A percentile compares a stretch with the other conserved stretches of the same genome.
phyloP scores from a whole-genome alignment of 495 filamentous ascomycete species.

The Hypoxylon perforatum region DNA sequence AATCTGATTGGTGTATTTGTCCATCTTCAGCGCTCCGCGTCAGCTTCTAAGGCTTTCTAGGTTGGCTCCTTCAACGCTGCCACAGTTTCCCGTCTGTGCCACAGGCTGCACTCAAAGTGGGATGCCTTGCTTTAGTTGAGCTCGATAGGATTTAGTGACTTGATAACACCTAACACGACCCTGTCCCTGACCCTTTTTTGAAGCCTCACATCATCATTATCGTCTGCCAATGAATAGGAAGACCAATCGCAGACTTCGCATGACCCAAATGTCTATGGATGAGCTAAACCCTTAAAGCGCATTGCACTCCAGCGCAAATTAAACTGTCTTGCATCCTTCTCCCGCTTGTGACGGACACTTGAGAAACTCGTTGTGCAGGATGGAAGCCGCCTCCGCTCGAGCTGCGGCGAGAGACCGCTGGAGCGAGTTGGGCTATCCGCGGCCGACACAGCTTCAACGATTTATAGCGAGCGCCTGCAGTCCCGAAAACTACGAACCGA shows the following conservation, averaged over 20 bases:
- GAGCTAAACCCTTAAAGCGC: slow-evolving; percentile 31
- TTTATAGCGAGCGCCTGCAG: slow-evolving; percentile 97
- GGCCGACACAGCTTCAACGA: slow-evolving; percentile 86
- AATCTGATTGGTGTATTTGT: slow-evolving; percentile 13
- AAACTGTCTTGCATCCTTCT: slow-evolving; percentile 21
- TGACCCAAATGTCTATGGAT: slow-evolving; percentile 30
- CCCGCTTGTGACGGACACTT: slow-evolving; percentile 30
- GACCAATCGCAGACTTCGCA: slow-evolving; percentile 12
- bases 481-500: slow-evolving; percentile 95
- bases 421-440: slow-evolving; percentile 80
- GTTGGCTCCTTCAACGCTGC: background rate
- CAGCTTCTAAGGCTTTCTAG: slow-evolving; percentile 22
- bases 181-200: background rate
- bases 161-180: background rate
- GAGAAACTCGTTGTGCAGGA: slow-evolving; percentile 41
- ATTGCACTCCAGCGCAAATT: slow-evolving; percentile 30
- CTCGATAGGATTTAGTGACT: background rate
- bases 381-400: slow-evolving; percentile 96
- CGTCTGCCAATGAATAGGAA: slow-evolving; percentile 24
- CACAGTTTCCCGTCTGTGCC: slow-evolving; percentile 11
- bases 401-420: slow-evolving; percentile 97
- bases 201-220: slow-evolving; percentile 7
- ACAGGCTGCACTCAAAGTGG: slow-evolving; percentile 18
- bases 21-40: slow-evolving; percentile 9
- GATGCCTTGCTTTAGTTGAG: slow-evolving; percentile 13